phyloP scores from a whole-genome alignment of 140 eudicot species.

The Cichorium intybus region DNA sequence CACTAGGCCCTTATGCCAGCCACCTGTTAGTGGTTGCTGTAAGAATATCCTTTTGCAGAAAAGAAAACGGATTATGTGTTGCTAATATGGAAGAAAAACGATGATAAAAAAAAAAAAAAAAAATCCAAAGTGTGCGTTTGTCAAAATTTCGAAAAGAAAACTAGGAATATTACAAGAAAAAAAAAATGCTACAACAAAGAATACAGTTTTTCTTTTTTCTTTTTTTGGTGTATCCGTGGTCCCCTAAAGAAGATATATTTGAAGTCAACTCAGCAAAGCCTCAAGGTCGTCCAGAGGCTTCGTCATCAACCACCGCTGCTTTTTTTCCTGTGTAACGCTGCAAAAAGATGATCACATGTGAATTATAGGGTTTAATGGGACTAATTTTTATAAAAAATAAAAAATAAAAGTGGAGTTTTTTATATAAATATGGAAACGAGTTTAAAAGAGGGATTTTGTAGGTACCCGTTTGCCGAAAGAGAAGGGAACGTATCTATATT shows the following conservation, averaged over 20 bases:
- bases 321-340: constrained; percentile 87
- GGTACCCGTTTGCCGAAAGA: constrained; percentile 47
- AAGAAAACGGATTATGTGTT: background rate
- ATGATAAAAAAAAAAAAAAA: background rate
- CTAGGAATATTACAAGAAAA: constrained; percentile 21
- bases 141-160: constrained; percentile 15
- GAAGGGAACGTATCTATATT: constrained; percentile 80
- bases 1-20: too few relatives aligned
- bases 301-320: constrained; percentile 48
- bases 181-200: constrained; percentile 17
- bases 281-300: constrained; percentile 48
- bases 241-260: constrained; percentile 24
- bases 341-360: constrained; percentile 12
- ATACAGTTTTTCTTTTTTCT: constrained; percentile 27
- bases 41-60: background rate
- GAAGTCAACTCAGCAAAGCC: constrained; percentile 24
- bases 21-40: background rate
- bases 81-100: background rate
- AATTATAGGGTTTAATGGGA: background rate
- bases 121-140: background rate
- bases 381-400: background rate
- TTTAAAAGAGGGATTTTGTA: constrained; percentile 14
- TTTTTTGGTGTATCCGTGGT: constrained; percentile 15
- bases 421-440: background rate
- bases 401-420: background rate